A percentile compares a stretch with the other conserved stretches of the same genome.
Conservation (phyloP, 2,329 filamentous ascomycete species). For the Dactylellina haptotyla region DNA sequence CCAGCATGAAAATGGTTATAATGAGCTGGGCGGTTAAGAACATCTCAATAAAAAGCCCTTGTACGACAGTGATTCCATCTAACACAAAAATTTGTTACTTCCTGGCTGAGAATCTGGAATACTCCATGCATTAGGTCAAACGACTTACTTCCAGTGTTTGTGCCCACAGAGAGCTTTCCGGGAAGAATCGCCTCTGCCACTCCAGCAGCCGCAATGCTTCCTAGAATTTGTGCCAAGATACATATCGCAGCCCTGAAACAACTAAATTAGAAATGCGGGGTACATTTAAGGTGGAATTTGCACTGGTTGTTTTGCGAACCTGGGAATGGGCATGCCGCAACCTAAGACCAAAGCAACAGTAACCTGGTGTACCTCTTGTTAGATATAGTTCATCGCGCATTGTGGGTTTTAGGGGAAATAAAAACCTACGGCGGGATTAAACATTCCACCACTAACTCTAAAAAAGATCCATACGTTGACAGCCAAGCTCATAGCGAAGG, state of each 20-base stretch:
- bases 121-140: not conserved
- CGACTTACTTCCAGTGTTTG: slow-evolving; percentile 65
- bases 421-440: slow-evolving; percentile 61
- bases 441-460: slow-evolving; percentile 64
- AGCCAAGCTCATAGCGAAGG: slow-evolving; percentile 66
- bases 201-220: slow-evolving; percentile 69
- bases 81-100: slow-evolving; percentile 1
- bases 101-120: not conserved
- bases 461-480: slow-evolving; percentile 70
- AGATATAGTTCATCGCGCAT: not conserved
- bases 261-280: slow-evolving; percentile 21
- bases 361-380: slow-evolving; percentile 36
- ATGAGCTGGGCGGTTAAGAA: slow-evolving; percentile 73
- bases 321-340: slow-evolving; percentile 37
- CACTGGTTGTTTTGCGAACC: slow-evolving; percentile 14
- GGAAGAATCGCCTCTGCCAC: slow-evolving; percentile 71
- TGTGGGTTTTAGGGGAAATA: slow-evolving; percentile 6
- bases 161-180: slow-evolving; percentile 68
- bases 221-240: slow-evolving; percentile 66
- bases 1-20: slow-evolving; percentile 67
- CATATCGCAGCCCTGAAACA: slow-evolving; percentile 36
- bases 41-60: slow-evolving; percentile 73
- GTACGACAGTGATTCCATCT: slow-evolving; percentile 34
- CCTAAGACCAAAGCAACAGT: slow-evolving; percentile 40
- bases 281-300: slow-evolving; percentile 6